These are phyloP conservation scores for Blastobotrys parvus DNA, from an alignment of 805 yeast genomes.

Conservation along the genomic window DNA sequence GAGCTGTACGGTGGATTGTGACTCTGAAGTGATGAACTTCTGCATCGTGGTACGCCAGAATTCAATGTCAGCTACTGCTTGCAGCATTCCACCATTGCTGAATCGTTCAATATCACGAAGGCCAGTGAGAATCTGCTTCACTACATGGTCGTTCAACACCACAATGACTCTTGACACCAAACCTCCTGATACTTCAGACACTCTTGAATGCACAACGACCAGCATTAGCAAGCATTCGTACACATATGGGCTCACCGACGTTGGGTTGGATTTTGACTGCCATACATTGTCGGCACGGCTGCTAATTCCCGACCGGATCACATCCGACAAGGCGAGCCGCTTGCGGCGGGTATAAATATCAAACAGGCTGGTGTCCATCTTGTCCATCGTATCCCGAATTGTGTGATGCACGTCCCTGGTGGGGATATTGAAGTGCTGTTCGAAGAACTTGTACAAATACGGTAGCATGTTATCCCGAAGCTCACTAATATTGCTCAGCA, in stretches of 20 bases:
- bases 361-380: constrained; percentile 46
- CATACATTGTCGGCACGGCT: constrained; percentile 34
- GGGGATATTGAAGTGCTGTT: constrained; percentile 40
- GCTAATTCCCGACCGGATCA: constrained; percentile 33
- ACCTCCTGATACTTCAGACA: constrained; percentile 40
- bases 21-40: constrained; percentile 20
- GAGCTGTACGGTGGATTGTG: constrained; percentile 19
- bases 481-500: constrained; percentile 47
- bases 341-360: constrained; percentile 44
- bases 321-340: constrained; percentile 34
- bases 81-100: constrained; percentile 41
- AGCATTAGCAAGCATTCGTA: constrained; percentile 42
- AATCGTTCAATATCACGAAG: constrained; percentile 38
- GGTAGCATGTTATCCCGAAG: constrained; percentile 42
- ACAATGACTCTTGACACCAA: constrained; percentile 38
- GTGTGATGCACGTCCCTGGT: constrained; percentile 36
- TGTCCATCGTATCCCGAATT: constrained; percentile 38
- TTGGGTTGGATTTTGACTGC: constrained; percentile 28
- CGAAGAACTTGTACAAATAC: constrained; percentile 40
- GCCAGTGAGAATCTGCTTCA: constrained; percentile 30
- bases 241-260: constrained; percentile 33
- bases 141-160: constrained; percentile 37
- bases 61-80: constrained; percentile 45
- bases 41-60: constrained; percentile 36
- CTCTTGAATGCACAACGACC: constrained; percentile 45